phyloP scores from a whole-genome alignment of 352 stramenopile genomes.

The Pythium rhizo-oryzae region DNA sequence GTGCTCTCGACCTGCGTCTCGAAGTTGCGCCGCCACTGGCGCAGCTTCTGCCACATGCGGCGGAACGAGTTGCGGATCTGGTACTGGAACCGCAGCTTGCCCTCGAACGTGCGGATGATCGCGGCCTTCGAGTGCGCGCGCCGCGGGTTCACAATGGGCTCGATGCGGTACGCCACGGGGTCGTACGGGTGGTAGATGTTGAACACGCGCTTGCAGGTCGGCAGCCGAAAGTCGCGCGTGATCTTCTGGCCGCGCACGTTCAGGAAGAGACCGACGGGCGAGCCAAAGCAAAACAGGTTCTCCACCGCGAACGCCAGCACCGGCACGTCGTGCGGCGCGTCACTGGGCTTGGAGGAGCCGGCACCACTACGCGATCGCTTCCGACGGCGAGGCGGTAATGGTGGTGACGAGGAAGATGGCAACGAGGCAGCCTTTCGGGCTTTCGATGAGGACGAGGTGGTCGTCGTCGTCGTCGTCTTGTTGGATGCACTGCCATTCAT shows the following conservation, averaged over 20 bases:
- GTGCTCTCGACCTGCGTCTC: conserved; percentile 70
- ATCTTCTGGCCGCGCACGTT: conserved; percentile 90
- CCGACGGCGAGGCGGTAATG: conserved; percentile 6
- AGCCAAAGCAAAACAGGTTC: conserved; percentile 91
- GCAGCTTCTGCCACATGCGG: conserved; percentile 75
- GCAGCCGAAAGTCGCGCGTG: conserved; percentile 67
- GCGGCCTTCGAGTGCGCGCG: conserved; percentile 79
- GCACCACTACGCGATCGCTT: conserved; percentile 6
- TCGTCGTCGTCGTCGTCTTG: not conserved
- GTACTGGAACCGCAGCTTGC: conserved; percentile 84
- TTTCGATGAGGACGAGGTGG: not conserved
- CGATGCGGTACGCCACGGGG: conserved; percentile 95
- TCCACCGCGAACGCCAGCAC: conserved; percentile 81
- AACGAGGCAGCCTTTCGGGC: not conserved
- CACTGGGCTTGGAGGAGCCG: not conserved
- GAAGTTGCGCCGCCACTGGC: conserved; percentile 76
- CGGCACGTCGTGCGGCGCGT: conserved; percentile 34
- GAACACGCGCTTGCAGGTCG: conserved; percentile 85
- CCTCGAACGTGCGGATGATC: conserved; percentile 87
- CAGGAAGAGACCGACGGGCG: conserved; percentile 90
- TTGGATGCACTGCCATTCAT: not conserved
- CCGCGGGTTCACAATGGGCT: conserved; percentile 89
- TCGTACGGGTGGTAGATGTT: conserved; percentile 97
- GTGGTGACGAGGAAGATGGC: not conserved
- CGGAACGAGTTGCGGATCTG: conserved; percentile 84